Base-by-base conservation (phyloP, 2,329 filamentous ascomycete species). In the Epicoccum sorghinum region DNA sequence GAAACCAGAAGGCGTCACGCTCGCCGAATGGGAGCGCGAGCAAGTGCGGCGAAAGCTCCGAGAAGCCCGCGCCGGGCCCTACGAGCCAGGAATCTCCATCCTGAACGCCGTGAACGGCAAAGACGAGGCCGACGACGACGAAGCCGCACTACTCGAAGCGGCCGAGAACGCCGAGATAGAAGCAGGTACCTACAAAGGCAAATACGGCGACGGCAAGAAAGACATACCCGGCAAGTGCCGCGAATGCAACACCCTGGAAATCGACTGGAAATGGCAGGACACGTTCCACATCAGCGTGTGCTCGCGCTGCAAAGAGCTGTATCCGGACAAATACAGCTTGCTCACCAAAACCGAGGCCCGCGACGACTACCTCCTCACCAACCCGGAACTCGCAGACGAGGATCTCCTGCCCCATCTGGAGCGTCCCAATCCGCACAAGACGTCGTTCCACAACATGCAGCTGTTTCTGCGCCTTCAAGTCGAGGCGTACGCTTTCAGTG, bases 401-500 rank as follows among this genome's bases (percentile, higher is more conserved):
- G 89, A 93, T 13, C 80, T 99, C 1, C 81, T 99, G 0, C 93
- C 93, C 0, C 93, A 96, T 72, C 82, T 99, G 7, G 89, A 90
- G 48, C 88, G 88, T 30, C 93, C 95, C 1, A 99, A 99, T 67
- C 95, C 95, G 0, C 95, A 97, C 77, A 97, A 97, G 73, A 87
- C 89, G 0, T 92, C 93, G 54, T 99, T 92, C 91, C 92, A 97
- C 74, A 91, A 96, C 79, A 99, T 99, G 95, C 96, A 96, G 88
- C 83, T 99, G 2, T 99, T 95, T 72, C 81, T 99, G 22, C 89
- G 95, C 0, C 96, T 86, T 57, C 95, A 99, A 71, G 90, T 99
- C 2, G 95, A 99, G 71, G 91, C 92, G 52, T 97, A 97, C 70
- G 95, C 93, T 0, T 88, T 98, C 66, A 86, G 79, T 0, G 75